These are phyloP conservation scores for Neurospora sp. DNA, from an alignment of 2,329 filamentous ascomycete genomes.

Conservation along the genomic window DNA sequence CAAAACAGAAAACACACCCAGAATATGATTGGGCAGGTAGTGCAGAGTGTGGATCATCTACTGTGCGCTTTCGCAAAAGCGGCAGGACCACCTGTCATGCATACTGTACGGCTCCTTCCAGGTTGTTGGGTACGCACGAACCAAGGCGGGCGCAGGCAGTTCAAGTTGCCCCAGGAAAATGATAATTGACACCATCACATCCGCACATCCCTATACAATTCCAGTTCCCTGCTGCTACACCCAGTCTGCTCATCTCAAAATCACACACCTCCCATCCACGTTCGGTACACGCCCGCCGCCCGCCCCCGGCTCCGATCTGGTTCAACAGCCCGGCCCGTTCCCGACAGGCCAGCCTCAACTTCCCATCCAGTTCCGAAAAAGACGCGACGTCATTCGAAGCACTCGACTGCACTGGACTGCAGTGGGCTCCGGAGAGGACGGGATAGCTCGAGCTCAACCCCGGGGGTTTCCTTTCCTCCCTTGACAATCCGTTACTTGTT, in stretches of 20 bases:
- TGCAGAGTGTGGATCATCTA: background rate
- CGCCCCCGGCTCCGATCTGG: background rate
- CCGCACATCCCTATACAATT: background rate
- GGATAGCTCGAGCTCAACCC: background rate
- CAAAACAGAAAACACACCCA: background rate
- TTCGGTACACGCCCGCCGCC: slow-evolving; percentile 19
- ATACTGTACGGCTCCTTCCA: background rate
- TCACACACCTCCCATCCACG: slow-evolving; percentile 16
- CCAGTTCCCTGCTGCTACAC: background rate
- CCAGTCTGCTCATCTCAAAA: slow-evolving; percentile 6
- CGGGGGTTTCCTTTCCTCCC: background rate
- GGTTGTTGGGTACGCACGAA: background rate
- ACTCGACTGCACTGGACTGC: background rate
- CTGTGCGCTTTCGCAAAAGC: background rate
- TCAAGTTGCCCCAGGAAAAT: background rate
- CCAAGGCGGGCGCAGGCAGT: background rate
- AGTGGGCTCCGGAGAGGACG: slow-evolving; percentile 2
- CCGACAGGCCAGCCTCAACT: background rate
- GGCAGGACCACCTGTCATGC: background rate
- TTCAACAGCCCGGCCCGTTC: background rate
- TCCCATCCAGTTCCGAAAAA: slow-evolving; percentile 12
- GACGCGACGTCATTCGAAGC: slow-evolving; percentile 7
- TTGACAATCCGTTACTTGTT: background rate
- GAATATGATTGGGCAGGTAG: background rate
- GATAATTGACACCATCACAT: background rate